Conservation (phyloP, 2,329 filamentous ascomycete genomes). For the Orbilia blumenaviensis region DNA sequence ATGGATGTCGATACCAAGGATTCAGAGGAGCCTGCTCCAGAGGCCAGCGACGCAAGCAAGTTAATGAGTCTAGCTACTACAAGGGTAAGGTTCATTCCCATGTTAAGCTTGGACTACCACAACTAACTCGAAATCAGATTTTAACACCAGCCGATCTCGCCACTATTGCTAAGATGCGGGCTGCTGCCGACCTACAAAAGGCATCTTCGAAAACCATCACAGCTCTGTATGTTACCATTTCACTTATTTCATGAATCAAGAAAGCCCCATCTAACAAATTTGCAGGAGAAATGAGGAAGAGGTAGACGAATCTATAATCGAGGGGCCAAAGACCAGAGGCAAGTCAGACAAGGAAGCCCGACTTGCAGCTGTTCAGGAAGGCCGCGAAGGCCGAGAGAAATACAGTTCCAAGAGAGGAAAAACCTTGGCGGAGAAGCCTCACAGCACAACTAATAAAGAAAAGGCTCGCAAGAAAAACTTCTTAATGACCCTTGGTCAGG, state of each 20-base stretch:
- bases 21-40: neutral
- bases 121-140: conserved; percentile 68
- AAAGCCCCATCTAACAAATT: conserved; percentile 1
- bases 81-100: conserved; percentile 55
- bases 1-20: conserved; percentile 54
- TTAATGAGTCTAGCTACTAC: conserved; percentile 59
- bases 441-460: conserved; percentile 92
- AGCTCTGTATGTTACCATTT: conserved; percentile 18
- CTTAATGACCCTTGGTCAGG: conserved; percentile 96
- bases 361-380: conserved; percentile 81
- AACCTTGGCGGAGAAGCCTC: conserved; percentile 78
- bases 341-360: conserved; percentile 91
- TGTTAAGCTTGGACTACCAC: neutral
- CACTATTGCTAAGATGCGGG: conserved; percentile 87
- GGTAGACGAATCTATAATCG: conserved; percentile 89
- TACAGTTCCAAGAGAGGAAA: conserved; percentile 56
- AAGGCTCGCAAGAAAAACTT: conserved; percentile 99
- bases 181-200: conserved; percentile 76
- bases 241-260: neutral
- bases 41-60: conserved; percentile 51
- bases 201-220: conserved; percentile 62
- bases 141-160: conserved; percentile 95
- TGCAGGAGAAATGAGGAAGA: conserved; percentile 75
- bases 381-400: conserved; percentile 61
- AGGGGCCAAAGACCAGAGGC: conserved; percentile 80